phyloP scores from a whole-genome alignment of 768 basidiomycete genomes.

The Psilocybe cyanescens region DNA sequence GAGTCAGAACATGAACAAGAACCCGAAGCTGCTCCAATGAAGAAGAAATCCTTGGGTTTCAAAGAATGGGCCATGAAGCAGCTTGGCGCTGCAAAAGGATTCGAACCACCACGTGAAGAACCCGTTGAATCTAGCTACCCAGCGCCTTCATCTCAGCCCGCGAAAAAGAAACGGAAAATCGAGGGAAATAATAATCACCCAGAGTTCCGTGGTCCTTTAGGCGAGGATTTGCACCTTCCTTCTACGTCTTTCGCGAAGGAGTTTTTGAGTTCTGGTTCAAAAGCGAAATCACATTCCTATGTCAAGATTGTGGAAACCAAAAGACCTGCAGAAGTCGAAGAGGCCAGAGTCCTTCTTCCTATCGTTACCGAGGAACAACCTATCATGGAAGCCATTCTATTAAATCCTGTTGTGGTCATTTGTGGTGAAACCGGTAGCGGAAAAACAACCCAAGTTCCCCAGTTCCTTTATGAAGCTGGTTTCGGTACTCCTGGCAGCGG shows the following conservation, averaged over 20 bases:
- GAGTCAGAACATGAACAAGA: slow-evolving; percentile 31
- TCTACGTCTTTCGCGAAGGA: slow-evolving; percentile 65
- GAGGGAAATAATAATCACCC: slow-evolving; percentile 29
- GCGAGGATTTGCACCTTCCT: slow-evolving; percentile 71
- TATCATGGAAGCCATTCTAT: slow-evolving; percentile 88
- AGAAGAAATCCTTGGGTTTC: slow-evolving; percentile 51
- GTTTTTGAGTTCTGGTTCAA: slow-evolving; percentile 29
- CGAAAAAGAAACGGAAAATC: slow-evolving; percentile 53
- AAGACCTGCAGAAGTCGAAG: slow-evolving; percentile 74
- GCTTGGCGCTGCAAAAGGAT: slow-evolving; percentile 53
- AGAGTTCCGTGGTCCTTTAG: slow-evolving; percentile 79
- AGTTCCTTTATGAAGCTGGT: slow-evolving; percentile 97
- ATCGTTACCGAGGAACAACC: slow-evolving; percentile 93
- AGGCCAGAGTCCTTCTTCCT: slow-evolving; percentile 78
- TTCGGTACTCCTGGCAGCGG: slow-evolving; percentile 86
- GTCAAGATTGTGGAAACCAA: slow-evolving; percentile 55
- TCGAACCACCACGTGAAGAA: slow-evolving; percentile 25
- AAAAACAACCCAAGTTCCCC: slow-evolving; percentile 98
- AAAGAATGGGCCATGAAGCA: slow-evolving; percentile 92
- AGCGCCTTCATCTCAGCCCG: slow-evolving; percentile 20
- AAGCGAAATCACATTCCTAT: slow-evolving; percentile 22
- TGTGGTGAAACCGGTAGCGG: slow-evolving; percentile 96
- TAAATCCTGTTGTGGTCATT: slow-evolving; percentile 87
- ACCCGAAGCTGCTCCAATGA: slow-evolving; percentile 18
- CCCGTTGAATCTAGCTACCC: slow-evolving; percentile 4